phyloP scores from a whole-genome alignment of 768 basidiomycete species.

The Tephrocybe sp. region DNA sequence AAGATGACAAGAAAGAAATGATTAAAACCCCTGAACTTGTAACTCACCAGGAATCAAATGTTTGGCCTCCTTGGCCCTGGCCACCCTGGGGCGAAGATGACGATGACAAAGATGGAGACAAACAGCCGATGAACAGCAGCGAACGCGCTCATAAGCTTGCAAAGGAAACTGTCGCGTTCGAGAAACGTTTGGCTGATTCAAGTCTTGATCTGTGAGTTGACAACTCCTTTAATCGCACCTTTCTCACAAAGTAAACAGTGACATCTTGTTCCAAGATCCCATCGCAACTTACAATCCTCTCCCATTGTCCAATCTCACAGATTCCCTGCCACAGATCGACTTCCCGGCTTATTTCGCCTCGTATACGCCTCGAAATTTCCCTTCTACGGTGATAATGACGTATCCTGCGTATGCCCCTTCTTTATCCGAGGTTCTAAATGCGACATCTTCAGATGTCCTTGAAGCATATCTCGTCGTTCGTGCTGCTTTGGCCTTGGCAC shows the following conservation, averaged over 20 bases:
- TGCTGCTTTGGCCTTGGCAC: conserved; percentile 64
- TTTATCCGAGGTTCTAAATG: conserved; percentile 65
- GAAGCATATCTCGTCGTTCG: conserved; percentile 88
- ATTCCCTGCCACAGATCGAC: conserved; percentile 69
- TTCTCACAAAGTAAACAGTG: conserved; percentile 33
- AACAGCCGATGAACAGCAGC: conserved; percentile 48
- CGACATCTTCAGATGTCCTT: conserved; percentile 65
- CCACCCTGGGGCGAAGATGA: conserved; percentile 78
- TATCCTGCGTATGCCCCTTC: conserved; percentile 73
- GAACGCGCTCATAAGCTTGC: conserved; percentile 63
- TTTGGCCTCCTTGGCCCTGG: conserved; percentile 85
- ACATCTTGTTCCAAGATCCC: conserved; percentile 75
- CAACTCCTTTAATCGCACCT: neutral
- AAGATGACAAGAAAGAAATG: conserved; percentile 32
- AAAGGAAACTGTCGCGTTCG: conserved; percentile 70
- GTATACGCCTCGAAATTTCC: conserved; percentile 77
- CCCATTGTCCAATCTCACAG: conserved; percentile 64
- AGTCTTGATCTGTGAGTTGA: conserved; percentile 71
- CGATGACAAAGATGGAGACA: conserved; percentile 39
- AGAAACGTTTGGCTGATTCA: conserved; percentile 71
- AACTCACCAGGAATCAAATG: conserved; percentile 37
- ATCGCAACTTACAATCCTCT: conserved; percentile 87
- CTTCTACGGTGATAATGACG: conserved; percentile 74
- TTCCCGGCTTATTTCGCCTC: conserved; percentile 86
- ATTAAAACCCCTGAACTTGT: conserved; percentile 18